A percentile compares a stretch with the other conserved stretches of the same genome.
Conservation (phyloP, 108 stramenopile genomes). For the Nannochloropsis granulata region DNA sequence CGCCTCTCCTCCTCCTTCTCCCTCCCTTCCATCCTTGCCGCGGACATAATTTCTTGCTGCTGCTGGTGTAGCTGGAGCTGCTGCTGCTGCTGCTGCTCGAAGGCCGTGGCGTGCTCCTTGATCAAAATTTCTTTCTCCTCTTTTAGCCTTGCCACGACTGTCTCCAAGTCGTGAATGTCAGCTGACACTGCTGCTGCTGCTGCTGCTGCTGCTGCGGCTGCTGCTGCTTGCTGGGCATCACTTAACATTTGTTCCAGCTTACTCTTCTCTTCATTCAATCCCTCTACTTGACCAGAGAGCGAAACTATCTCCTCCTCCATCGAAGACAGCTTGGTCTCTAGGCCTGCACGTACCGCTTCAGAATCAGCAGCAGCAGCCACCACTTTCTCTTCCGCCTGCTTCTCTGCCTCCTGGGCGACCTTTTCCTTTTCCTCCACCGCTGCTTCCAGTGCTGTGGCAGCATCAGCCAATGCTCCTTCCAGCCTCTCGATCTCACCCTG, state of each 20-base stretch:
- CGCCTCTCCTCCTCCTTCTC: not conserved
- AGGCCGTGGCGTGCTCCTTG: not conserved
- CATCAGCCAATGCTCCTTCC: no score
- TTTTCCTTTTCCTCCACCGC: no score
- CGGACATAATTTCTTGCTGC: not conserved
- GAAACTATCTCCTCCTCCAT: no score
- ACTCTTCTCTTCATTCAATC: not conserved
- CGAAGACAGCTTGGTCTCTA: no score
- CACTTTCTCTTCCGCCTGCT: no score
- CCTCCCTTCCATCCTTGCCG: not conserved
- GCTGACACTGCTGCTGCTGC: not conserved
- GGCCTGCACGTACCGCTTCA: no score
- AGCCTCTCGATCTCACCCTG: no score
- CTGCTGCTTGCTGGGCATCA: not conserved
- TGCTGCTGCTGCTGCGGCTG: not conserved
- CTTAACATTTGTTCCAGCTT: not conserved
- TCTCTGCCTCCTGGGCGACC: no score
- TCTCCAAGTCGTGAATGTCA: not conserved
- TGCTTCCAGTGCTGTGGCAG: no score
- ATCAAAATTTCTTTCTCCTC: not conserved
- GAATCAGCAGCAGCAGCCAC: no score
- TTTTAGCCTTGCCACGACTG: not conserved
- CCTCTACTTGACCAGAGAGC: no score
- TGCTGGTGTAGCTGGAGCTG: not conserved
- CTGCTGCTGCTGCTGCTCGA: not conserved